phyloP scores from a whole-genome alignment of 164 flowering plant genomes.

The Magnolia changhungtana region DNA sequence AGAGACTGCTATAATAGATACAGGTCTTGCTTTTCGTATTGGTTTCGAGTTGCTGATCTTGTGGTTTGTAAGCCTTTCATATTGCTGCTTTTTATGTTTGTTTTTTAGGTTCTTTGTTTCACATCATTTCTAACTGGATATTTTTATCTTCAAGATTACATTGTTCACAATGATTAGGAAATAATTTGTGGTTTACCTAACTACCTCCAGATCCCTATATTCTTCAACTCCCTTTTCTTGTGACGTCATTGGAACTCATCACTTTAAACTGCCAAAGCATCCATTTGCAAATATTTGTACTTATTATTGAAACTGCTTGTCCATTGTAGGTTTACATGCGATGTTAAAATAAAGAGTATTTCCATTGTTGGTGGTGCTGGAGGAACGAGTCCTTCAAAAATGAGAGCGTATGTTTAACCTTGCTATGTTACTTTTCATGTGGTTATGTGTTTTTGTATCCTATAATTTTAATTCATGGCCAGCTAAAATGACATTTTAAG shows the following conservation, averaged over 20 bases:
- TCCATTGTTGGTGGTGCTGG: constrained; percentile 91
- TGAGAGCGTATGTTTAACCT: constrained; percentile 78
- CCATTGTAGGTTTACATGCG: constrained; percentile 73
- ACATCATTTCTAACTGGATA: not conserved
- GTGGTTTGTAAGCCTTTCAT: not conserved
- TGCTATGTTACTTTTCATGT: not conserved
- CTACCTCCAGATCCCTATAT: too few relatives aligned
- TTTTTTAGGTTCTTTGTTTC: not conserved
- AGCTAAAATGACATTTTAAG: not conserved
- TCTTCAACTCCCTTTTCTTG: too few relatives aligned
- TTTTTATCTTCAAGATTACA: too few relatives aligned
- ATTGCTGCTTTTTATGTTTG: not conserved
- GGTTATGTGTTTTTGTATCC: not conserved
- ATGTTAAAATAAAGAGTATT: constrained; percentile 93
- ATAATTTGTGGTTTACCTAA: too few relatives aligned
- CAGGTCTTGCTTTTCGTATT: too few relatives aligned
- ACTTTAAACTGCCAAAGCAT: constrained; percentile 1
- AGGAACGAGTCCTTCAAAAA: constrained; percentile 91
- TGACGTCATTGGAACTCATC: not conserved
- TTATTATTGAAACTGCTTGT: not conserved
- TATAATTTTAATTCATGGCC: not conserved
- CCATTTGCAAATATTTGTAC: not conserved
- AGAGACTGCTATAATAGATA: too few relatives aligned
- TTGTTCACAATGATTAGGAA: too few relatives aligned
- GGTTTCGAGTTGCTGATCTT: too few relatives aligned